Evolutionary conservation across 2,329 filamentous ascomycete genomes (phyloP), one percentile per base, ranked within the genome.

Genomic region (Aspergillus sp.): DNA sequence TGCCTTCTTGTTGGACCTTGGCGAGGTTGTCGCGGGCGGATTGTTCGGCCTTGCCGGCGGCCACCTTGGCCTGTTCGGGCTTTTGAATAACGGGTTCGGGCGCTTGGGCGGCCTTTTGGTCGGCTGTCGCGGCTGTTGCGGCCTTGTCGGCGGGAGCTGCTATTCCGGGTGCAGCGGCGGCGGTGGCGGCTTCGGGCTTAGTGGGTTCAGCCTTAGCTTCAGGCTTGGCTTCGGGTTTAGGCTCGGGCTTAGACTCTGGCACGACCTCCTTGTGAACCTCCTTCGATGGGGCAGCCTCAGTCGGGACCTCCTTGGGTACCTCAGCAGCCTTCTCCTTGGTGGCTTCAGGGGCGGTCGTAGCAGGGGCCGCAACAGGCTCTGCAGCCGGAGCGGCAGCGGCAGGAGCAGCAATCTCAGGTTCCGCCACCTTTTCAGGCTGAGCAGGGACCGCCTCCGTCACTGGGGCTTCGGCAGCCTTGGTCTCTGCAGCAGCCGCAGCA

Each of bases 1-100:
- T 54, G 45, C 52, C 52, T 43, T 48, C 52, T 41, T 48, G 43
- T 35, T 45, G 46, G n/a, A 48, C 46, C 50, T 54, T 44, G 20
- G 46, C 48, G 13, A 46, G 22, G 42, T 50, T 48, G 25, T 47
- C 30, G 12, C 23, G 9, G 27, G 27, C 38, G 22, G 42, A 42
- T 45, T 38, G 33, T 2, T 48, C 42, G 12, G 45, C 48, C 23
- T 50, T 45, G 19, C 37, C 37, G 7, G 37, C 37, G 3, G 37
- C 37, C 17, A 20, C 42, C 42, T 49, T 49, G 30, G 49, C 47
- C 44, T 52, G 47, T 27, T 46, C 47, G 10, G 49, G 49, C 30
- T 50, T 50, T 45, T 50, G 43, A 42, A 50, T 45, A 12, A 48
- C 46, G 25, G 25, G 7, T 4, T 50, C 45, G 5, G 49, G 32